phyloP scores from a whole-genome alignment of 208 protist genomes.

The Tritrichomonas musculus region DNA sequence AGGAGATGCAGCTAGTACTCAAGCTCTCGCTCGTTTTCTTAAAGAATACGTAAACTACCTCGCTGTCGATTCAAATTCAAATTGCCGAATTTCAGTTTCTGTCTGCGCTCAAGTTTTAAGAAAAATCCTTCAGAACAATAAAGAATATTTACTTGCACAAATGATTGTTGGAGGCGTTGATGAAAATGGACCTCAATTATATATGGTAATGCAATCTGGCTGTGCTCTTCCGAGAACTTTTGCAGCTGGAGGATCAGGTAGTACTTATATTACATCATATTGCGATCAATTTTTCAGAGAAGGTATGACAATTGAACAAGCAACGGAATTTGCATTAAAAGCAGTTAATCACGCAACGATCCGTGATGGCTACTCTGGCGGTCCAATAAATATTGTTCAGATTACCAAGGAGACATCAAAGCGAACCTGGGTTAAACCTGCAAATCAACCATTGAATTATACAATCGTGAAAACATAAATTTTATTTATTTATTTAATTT shows the following conservation, averaged over 20 bases:
- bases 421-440: background rate
- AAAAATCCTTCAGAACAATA: background rate
- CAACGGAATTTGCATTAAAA: background rate
- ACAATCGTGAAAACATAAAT: background rate
- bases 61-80: background rate
- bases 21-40: background rate
- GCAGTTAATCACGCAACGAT: background rate
- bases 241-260: background rate
- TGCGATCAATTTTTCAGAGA: background rate
- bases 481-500: too few relatives aligned
- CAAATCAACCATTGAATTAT: background rate
- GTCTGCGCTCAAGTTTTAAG: background rate
- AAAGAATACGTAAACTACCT: background rate
- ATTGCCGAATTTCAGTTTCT: background rate
- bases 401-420: background rate
- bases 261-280: slow-evolving; percentile 30
- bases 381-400: slow-evolving; percentile 20
- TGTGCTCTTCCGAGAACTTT: background rate
- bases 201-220: background rate
- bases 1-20: background rate
- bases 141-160: background rate
- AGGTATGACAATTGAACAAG: background rate
- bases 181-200: background rate
- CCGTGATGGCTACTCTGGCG: slow-evolving; percentile 6
- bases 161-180: slow-evolving; percentile 17